Conservation (phyloP, 768 basidiomycete genomes). For the Trametes gibbosa region DNA sequence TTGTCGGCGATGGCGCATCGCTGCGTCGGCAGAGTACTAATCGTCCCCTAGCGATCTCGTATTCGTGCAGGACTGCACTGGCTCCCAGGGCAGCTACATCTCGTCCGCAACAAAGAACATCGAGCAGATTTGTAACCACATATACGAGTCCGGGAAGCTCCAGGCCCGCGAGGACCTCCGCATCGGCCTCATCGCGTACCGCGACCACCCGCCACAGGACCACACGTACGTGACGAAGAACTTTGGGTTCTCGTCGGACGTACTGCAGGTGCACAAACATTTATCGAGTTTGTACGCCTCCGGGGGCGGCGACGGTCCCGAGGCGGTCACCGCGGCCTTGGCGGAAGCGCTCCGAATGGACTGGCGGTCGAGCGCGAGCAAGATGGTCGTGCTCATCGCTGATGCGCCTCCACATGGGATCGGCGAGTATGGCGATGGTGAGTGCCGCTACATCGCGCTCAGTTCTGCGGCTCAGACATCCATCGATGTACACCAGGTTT, state of each 20-base stretch:
- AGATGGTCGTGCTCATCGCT: slow-evolving; percentile 95
- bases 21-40: background rate
- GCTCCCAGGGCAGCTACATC: slow-evolving; percentile 87
- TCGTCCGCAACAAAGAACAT: slow-evolving; percentile 96
- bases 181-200: slow-evolving; percentile 90
- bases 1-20: background rate
- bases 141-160: slow-evolving; percentile 92
- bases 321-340: slow-evolving; percentile 93
- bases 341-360: slow-evolving; percentile 85
- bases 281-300: slow-evolving; percentile 83
- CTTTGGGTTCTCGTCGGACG: slow-evolving; percentile 93
- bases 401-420: slow-evolving; percentile 98
- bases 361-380: slow-evolving; percentile 85
- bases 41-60: slow-evolving; percentile 70
- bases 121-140: slow-evolving; percentile 90
- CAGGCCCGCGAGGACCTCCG: slow-evolving; percentile 83
- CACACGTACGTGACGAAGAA: slow-evolving; percentile 92
- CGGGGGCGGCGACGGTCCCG: slow-evolving; percentile 93
- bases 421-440: slow-evolving; percentile 95
- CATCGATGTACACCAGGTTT: slow-evolving; percentile 54
- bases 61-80: slow-evolving; percentile 94
- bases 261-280: slow-evolving; percentile 80
- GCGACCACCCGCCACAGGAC: slow-evolving; percentile 97
- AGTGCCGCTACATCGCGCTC: slow-evolving; percentile 18
- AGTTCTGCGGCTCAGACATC: background rate